Conservation (phyloP, 2,329 filamentous ascomycete genomes). For the Coniella vitis region DNA sequence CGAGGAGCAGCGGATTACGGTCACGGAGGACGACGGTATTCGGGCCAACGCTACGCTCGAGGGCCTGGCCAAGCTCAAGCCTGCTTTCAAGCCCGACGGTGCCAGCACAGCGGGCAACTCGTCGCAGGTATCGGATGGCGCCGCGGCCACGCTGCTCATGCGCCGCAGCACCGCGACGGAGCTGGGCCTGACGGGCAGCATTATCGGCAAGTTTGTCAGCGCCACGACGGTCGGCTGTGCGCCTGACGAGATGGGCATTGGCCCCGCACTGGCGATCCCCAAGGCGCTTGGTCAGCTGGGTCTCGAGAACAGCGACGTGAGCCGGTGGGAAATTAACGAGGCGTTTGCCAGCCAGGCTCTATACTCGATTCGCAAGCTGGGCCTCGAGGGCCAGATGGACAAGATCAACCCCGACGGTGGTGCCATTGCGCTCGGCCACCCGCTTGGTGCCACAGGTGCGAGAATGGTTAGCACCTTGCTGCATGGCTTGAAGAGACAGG, state of each 20-base stretch:
- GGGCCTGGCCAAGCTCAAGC: constrained; percentile 72
- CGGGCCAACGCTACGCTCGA: constrained; percentile 60
- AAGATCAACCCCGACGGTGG: constrained; percentile 89
- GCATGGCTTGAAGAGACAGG: constrained; percentile 61
- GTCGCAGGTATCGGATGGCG: constrained; percentile 81
- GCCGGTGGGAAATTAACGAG: constrained; percentile 93
- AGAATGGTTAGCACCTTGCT: constrained; percentile 68
- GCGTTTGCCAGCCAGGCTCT: constrained; percentile 61
- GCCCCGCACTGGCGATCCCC: constrained; percentile 80
- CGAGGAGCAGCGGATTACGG: constrained; percentile 55
- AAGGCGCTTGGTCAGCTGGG: constrained; percentile 66
- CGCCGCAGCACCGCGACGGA: constrained; percentile 69
- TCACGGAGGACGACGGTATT: constrained; percentile 78
- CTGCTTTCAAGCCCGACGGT: constrained; percentile 71
- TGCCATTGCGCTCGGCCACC: constrained; percentile 90
- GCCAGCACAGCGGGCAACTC: constrained; percentile 80
- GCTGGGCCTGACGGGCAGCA: constrained; percentile 60
- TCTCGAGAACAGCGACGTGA: constrained; percentile 61
- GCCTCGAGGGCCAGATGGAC: constrained; percentile 55
- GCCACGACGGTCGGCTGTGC: constrained; percentile 69
- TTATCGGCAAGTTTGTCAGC: constrained; percentile 78
- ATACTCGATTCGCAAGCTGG: constrained; percentile 66
- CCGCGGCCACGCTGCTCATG: constrained; percentile 79
- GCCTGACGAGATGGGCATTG: constrained; percentile 92
- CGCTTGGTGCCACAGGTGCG: constrained; percentile 80